These are phyloP conservation scores for Suhomyces tanzawaensis DNA, from an alignment of 805 yeast genomes.

Conservation along the genomic window DNA sequence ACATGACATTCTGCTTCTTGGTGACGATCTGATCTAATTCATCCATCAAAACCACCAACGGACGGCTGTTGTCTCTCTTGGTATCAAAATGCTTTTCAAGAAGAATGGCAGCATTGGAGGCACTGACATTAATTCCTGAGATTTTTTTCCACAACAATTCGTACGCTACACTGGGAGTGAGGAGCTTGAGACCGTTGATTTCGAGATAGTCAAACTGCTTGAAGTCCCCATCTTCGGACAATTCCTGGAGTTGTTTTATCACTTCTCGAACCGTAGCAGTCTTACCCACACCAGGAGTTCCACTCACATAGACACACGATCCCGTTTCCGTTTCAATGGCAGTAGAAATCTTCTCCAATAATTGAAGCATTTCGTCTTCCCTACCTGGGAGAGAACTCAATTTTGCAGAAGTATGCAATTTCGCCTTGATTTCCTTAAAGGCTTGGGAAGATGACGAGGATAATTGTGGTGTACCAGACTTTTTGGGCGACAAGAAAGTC, in stretches of 20 bases:
- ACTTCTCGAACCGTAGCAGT: constrained; percentile 92
- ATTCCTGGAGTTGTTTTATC: constrained; percentile 57
- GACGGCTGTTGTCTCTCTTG: constrained; percentile 21
- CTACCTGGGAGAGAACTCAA: constrained; percentile 73
- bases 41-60: constrained; percentile 78
- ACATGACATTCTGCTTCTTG: constrained; percentile 79
- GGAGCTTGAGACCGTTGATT: constrained; percentile 84
- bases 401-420: constrained; percentile 45
- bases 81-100: constrained; percentile 67
- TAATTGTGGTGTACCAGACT: background rate
- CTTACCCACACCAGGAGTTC: constrained; percentile 98
- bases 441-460: constrained; percentile 22
- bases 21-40: constrained; percentile 92
- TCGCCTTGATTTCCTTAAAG: constrained; percentile 38
- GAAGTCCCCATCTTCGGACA: constrained; percentile 23
- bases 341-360: constrained; percentile 66
- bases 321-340: constrained; percentile 74
- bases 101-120: constrained; percentile 61
- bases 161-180: constrained; percentile 77
- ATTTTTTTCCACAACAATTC: constrained; percentile 79
- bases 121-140: constrained; percentile 52
- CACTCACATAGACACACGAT: constrained; percentile 85
- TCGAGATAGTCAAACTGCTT: constrained; percentile 70
- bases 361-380: constrained; percentile 72
- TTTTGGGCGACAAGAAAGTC: constrained; percentile 19